Evolutionary conservation across 2,329 filamentous ascomycete species (phyloP).

Genomic region (Ramularia endophylla): DNA sequence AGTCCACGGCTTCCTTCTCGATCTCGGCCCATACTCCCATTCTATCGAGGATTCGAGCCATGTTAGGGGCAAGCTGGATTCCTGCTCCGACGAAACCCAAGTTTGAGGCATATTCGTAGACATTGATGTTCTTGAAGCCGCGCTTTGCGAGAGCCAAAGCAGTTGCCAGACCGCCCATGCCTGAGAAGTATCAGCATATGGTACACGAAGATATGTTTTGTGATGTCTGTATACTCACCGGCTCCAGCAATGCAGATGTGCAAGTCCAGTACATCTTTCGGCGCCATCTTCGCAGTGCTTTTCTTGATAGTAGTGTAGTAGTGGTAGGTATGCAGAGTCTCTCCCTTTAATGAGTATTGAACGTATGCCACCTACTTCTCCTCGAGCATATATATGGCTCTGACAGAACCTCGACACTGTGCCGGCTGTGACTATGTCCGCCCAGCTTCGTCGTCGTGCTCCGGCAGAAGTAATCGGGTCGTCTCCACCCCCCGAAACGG

Average conservation of each 20-base stretch:
- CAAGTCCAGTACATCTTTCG: conserved; percentile 28
- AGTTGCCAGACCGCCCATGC: conserved; percentile 71
- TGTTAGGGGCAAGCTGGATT: conserved; percentile 78
- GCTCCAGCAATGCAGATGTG: conserved; percentile 32
- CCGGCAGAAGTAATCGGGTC: conserved; percentile 11
- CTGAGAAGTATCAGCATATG: conserved; percentile 38
- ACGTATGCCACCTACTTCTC: too few relatives aligned
- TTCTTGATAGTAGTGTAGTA: too few relatives aligned
- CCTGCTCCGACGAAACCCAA: conserved; percentile 79
- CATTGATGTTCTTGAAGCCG: conserved; percentile 66
- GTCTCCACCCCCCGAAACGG: background rate
- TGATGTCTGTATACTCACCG: conserved; percentile 18
- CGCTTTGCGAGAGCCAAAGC: conserved; percentile 69
- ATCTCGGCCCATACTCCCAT: conserved; percentile 69
- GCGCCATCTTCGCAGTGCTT: conserved; percentile 23
- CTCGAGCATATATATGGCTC: too few relatives aligned
- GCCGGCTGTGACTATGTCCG: conserved; percentile 1
- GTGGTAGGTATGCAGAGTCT: too few relatives aligned
- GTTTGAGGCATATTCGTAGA: conserved; percentile 67
- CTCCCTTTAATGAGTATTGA: too few relatives aligned
- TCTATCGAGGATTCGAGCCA: conserved; percentile 67
- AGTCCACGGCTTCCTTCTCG: conserved; percentile 62
- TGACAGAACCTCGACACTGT: too few relatives aligned
- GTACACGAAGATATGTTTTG: too few relatives aligned
- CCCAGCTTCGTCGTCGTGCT: too few relatives aligned